A percentile compares a stretch with the other conserved stretches of the same genome.
These are phyloP conservation scores for Colletotrichum tofieldiae DNA, from an alignment of 2,329 filamentous ascomycete species.

Conservation along the genomic window DNA sequence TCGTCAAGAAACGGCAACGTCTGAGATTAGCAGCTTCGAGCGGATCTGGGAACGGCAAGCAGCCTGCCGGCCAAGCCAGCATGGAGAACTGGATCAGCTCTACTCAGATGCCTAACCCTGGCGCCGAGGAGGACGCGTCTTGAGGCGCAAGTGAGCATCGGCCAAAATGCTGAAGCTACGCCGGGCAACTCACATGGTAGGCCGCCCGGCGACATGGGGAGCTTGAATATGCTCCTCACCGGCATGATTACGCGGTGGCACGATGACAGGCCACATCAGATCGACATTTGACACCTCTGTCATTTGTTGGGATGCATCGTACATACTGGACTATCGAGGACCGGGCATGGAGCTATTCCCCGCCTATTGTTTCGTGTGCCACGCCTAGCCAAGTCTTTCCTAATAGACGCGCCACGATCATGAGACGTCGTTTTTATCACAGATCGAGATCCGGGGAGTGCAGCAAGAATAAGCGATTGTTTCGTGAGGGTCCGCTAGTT, in stretches of 20 bases:
- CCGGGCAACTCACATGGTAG: background rate
- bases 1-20: slow-evolving; percentile 83
- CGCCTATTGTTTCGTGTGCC: slow-evolving; percentile 36
- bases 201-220: background rate
- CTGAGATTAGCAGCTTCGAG: slow-evolving; percentile 50
- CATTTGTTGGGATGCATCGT: slow-evolving; percentile 24
- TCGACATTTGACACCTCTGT: slow-evolving; percentile 8
- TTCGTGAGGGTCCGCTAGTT: slow-evolving; percentile 20
- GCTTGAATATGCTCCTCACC: background rate
- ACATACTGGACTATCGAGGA: background rate
- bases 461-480: slow-evolving; percentile 27
- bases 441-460: slow-evolving; percentile 28
- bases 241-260: slow-evolving; percentile 23
- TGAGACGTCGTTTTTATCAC: slow-evolving; percentile 12
- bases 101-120: slow-evolving; percentile 74
- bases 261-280: slow-evolving; percentile 25
- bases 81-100: slow-evolving; percentile 91
- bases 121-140: slow-evolving; percentile 48
- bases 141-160: slow-evolving; percentile 11
- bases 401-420: slow-evolving; percentile 30
- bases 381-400: slow-evolving; percentile 8
- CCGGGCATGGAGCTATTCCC: slow-evolving; percentile 17
- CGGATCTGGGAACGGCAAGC: slow-evolving; percentile 54
- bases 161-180: background rate
- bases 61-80: slow-evolving; percentile 74